Percentiles rank a stretch among this genome's conserved stretches.
Evolutionary conservation across 2,329 filamentous ascomycete genomes (phyloP).

Genomic region (Furcasterigmium furcatum): DNA sequence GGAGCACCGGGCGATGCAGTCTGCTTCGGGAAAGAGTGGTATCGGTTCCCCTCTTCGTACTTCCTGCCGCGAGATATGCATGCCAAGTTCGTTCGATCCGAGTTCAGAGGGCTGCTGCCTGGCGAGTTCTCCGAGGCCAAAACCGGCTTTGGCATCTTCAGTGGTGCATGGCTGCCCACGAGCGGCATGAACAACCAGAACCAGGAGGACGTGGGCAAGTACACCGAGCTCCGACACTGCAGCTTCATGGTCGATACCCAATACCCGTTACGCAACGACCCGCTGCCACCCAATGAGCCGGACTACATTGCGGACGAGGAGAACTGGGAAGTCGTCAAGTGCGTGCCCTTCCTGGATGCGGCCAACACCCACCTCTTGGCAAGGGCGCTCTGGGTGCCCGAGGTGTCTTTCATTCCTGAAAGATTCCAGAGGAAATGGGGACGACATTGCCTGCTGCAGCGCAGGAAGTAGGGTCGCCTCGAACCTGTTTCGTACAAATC

Average conservation of each 20-base stretch:
- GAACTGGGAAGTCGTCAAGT: slow-evolving; percentile 77
- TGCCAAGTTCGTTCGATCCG: slow-evolving; percentile 86
- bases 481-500: not conserved
- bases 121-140: slow-evolving; percentile 82
- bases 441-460: slow-evolving; percentile 77
- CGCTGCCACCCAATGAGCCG: slow-evolving; percentile 67
- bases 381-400: slow-evolving; percentile 79
- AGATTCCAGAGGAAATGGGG: slow-evolving; percentile 77
- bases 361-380: slow-evolving; percentile 69
- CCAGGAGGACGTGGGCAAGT: slow-evolving; percentile 81
- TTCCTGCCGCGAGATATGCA: slow-evolving; percentile 80
- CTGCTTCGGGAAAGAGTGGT: slow-evolving; percentile 97
- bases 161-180: slow-evolving; percentile 81
- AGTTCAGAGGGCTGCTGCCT: slow-evolving; percentile 84
- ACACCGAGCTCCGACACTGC: slow-evolving; percentile 73
- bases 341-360: slow-evolving; percentile 77
- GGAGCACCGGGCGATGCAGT: slow-evolving; percentile 63
- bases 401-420: slow-evolving; percentile 65
- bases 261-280: slow-evolving; percentile 55
- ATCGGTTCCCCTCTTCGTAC: slow-evolving; percentile 92
- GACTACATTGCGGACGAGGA: slow-evolving; percentile 70
- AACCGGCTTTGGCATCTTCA: slow-evolving; percentile 67
- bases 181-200: slow-evolving; percentile 91
- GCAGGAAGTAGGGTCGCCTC: slow-evolving; percentile 28
- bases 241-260: slow-evolving; percentile 85